These are phyloP conservation scores for Alternaria triticimaculans DNA, from an alignment of 2,329 filamentous ascomycete genomes.

Conservation along the genomic window DNA sequence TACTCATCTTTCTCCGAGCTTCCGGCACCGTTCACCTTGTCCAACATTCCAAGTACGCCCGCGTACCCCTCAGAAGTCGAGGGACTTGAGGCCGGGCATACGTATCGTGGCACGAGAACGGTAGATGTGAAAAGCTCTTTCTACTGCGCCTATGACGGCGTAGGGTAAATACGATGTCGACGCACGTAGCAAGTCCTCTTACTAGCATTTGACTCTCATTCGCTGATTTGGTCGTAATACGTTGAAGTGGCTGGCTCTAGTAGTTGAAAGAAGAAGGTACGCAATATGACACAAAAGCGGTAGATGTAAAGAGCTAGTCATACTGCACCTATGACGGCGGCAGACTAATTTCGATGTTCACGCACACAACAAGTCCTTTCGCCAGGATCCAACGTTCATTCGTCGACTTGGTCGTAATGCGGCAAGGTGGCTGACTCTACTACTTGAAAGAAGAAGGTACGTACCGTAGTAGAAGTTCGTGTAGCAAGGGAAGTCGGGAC, in stretches of 20 bases:
- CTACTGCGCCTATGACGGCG: background rate
- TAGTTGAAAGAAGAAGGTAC: background rate
- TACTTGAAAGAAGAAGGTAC: background rate
- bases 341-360: background rate
- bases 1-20: background rate
- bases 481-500: background rate
- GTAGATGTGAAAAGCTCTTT: background rate
- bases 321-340: background rate
- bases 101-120: background rate
- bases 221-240: background rate
- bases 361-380: background rate
- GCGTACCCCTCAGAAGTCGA: background rate
- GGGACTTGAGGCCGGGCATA: background rate
- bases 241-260: background rate
- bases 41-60: background rate
- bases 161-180: fast-evolving
- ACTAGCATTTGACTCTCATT: background rate
- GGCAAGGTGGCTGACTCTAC: background rate
- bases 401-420: background rate
- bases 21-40: background rate
- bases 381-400: background rate
- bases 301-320: background rate
- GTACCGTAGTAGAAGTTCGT: background rate
- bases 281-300: background rate
- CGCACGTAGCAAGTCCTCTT: background rate